phyloP scores from a whole-genome alignment of 2,329 filamentous ascomycete genomes.

The Shiraia bambusicola region DNA sequence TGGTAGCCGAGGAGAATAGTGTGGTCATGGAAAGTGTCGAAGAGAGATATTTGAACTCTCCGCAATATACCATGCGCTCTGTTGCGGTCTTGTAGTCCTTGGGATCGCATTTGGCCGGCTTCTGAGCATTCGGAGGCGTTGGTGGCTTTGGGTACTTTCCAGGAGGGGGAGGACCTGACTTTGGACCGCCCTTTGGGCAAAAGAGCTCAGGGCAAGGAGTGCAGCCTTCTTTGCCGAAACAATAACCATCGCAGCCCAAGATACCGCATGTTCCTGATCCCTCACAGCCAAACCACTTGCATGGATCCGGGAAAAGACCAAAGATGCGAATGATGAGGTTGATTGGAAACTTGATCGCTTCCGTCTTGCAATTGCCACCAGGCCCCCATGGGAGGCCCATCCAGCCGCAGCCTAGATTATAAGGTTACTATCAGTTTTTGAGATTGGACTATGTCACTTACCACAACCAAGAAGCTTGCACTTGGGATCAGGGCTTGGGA shows the following conservation, averaged over 20 bases:
- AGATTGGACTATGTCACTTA: not conserved
- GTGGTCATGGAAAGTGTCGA: conserved; percentile 15
- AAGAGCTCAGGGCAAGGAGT: conserved; percentile 18
- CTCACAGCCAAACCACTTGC: conserved; percentile 17
- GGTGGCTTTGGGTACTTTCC: not conserved
- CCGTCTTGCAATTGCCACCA: conserved; percentile 14
- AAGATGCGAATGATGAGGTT: conserved; percentile 11
- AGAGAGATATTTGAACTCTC: conserved; percentile 13
- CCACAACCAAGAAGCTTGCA: no score
- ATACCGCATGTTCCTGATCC: conserved; percentile 10
- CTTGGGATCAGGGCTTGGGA: not conserved
- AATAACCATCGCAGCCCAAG: conserved; percentile 22
- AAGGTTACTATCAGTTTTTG: not conserved
- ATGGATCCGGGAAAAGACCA: conserved; percentile 17
- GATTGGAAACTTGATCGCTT: conserved; percentile 2
- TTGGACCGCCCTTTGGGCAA: conserved; percentile 19
- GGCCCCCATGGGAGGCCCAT: conserved; percentile 25
- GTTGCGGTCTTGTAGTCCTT: conserved; percentile 26
- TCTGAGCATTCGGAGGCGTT: not conserved
- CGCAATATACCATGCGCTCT: conserved; percentile 22
- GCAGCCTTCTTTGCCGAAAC: conserved; percentile 15
- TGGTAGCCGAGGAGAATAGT: conserved; percentile 3
- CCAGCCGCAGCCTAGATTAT: conserved; percentile 20
- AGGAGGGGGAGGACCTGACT: conserved; percentile 18
- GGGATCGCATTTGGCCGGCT: conserved; percentile 19